Evolutionary conservation across 306 rosid genomes (phyloP), one percentile per base, ranked within the genome.

Genomic region (Cicer chorassanicum): DNA sequence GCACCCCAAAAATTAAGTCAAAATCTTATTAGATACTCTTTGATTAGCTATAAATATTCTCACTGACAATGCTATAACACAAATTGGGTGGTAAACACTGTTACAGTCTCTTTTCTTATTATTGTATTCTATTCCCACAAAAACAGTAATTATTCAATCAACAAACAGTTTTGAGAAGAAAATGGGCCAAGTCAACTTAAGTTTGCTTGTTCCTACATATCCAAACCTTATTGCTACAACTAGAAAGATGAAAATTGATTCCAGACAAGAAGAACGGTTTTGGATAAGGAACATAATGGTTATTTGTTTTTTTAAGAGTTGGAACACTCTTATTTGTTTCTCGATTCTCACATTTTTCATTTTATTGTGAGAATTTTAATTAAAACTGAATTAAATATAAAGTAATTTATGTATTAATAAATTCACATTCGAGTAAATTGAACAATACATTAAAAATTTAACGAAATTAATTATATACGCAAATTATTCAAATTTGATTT

Each of bases 51-150:
- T 19, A 63, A 77, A 80, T 40, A 74, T 81, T 81, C 83, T 64
- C 18, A 49, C 4, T 75, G 82, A 85, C 48, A 66, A 70, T 38
- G 78, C 49, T 80, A 81, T 55, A 42, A 41, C 75, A 54, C 2
- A 66, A 73, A 44, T 40, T 77, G 76, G 72, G 73, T 82, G 82
- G 76, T 66, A 7, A 45, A 11, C 76, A 69, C 45, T 18, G 65
- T 6, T 15, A 69, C 9, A 69, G 13, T 42, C 24, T 46, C 21
- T n/a, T 39, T 34, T 10, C 43, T 42, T 48, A 12, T 42, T 48
- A 12, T 40, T 11, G 36, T 65, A 74, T 85, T 78, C 86, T 81
- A 78, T 85, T 82, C 86, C 84, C 82, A 65, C 71, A 74, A 63
- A 19, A 80, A 77, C 51, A 74, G 44, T 70, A 44, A 41, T 34